Evolutionary conservation across 768 basidiomycete genomes (phyloP).

Genomic region (Coprinopsis marcescibilis): DNA sequence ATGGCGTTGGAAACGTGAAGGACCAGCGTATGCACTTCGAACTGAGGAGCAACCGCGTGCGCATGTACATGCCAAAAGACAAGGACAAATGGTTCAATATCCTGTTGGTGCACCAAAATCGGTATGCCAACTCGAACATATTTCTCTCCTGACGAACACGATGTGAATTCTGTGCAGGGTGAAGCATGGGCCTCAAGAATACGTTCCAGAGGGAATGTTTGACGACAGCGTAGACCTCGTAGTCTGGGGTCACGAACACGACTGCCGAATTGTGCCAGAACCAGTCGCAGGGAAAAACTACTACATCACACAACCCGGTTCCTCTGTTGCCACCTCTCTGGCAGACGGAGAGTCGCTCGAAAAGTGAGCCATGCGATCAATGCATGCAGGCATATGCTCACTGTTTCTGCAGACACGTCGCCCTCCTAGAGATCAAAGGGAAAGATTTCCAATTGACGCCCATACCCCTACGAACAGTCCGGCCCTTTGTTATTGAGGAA

Average conservation of each 20-base stretch:
- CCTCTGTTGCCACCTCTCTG: slow-evolving; percentile 89
- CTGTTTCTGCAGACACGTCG: slow-evolving; percentile 67
- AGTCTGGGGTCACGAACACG: slow-evolving; percentile 99
- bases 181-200: slow-evolving; percentile 90
- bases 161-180: slow-evolving; percentile 47
- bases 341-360: slow-evolving; percentile 89
- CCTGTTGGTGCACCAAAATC: slow-evolving; percentile 90
- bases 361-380: slow-evolving; percentile 51
- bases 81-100: slow-evolving; percentile 95
- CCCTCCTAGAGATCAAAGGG: slow-evolving; percentile 79
- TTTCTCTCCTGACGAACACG: background rate
- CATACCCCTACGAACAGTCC: slow-evolving; percentile 82
- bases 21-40: slow-evolving; percentile 97
- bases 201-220: slow-evolving; percentile 94
- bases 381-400: background rate
- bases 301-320: slow-evolving; percentile 91
- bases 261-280: slow-evolving; percentile 89
- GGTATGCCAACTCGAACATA: slow-evolving; percentile 42
- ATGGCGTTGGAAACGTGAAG: slow-evolving; percentile 95
- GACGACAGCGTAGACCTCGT: slow-evolving; percentile 92
- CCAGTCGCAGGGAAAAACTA: slow-evolving; percentile 89
- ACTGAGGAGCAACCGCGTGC: slow-evolving; percentile 85
- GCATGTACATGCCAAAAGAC: slow-evolving; percentile 93
- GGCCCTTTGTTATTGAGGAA: slow-evolving; percentile 90
- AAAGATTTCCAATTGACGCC: slow-evolving; percentile 85